These are phyloP conservation scores for Spizellomyces sp. DNA, from an alignment of 192 early-diverging fungal species.

Conservation along the genomic window DNA sequence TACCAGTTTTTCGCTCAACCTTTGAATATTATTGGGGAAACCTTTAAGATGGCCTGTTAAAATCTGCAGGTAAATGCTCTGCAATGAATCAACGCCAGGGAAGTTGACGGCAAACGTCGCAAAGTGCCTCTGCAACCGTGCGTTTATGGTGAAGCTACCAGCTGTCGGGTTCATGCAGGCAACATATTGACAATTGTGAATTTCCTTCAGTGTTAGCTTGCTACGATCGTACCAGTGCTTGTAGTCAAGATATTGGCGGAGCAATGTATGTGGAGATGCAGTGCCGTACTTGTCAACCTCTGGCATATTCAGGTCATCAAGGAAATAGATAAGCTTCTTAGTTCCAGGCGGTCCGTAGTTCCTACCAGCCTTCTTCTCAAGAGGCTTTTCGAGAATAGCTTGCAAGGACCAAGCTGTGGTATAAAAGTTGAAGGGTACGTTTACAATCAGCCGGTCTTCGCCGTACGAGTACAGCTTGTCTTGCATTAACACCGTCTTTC, in stretches of 20 bases:
- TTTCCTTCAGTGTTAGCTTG: constrained; percentile 69
- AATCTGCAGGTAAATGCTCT: constrained; percentile 62
- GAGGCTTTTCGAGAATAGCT: constrained; percentile 61
- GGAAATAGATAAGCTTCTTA: constrained; percentile 68
- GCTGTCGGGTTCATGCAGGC: constrained; percentile 73
- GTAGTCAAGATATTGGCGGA: constrained; percentile 67
- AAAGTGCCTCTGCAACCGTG: constrained; percentile 62
- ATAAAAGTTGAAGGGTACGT: constrained; percentile 72
- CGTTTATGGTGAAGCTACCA: constrained; percentile 62
- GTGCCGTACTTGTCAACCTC: constrained; percentile 73
- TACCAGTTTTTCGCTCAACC: constrained; percentile 59
- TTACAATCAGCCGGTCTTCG: constrained; percentile 62
- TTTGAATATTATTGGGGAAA: constrained; percentile 58
- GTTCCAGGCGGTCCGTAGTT: constrained; percentile 67
- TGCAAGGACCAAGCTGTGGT: constrained; percentile 66
- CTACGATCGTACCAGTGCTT: constrained; percentile 65
- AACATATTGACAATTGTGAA: constrained; percentile 69
- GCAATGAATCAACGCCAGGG: constrained; percentile 59
- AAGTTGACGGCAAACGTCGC: constrained; percentile 67
- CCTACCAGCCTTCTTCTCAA: constrained; percentile 68
- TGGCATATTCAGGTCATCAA: constrained; percentile 72
- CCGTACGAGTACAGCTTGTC: constrained; percentile 65
- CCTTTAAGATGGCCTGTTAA: constrained; percentile 55
- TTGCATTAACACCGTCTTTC: constrained; percentile 68
- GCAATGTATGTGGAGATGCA: constrained; percentile 59